Conservation (phyloP, 768 basidiomycete species). For the Kwoniella heveanensis region DNA sequence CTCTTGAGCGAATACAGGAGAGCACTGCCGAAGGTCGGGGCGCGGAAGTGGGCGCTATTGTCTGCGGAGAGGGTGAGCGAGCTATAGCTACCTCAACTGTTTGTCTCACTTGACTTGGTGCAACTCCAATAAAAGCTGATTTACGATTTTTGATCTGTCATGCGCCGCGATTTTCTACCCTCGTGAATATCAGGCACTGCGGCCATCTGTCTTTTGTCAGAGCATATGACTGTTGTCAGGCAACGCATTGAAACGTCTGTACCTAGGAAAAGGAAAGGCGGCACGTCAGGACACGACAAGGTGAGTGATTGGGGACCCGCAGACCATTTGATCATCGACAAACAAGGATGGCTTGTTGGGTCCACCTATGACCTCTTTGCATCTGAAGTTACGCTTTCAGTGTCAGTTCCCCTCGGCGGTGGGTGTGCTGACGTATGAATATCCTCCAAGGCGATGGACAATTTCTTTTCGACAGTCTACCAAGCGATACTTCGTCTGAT, state of each 20-base stretch:
- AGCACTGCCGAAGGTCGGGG: conserved; percentile 90
- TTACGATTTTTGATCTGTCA: no score
- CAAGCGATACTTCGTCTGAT: conserved; percentile 87
- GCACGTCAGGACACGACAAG: conserved; percentile 86
- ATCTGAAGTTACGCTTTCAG: no score
- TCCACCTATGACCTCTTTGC: no score
- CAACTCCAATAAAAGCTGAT: no score
- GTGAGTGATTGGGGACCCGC: conserved; percentile 42
- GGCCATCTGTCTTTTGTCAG: conserved; percentile 88
- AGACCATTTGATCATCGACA: no score
- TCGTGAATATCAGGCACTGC: conserved; percentile 83
- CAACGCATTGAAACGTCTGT: conserved; percentile 86
- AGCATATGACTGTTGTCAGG: conserved; percentile 93
- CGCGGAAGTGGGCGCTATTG: conserved; percentile 92
- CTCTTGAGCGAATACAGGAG: conserved; percentile 77
- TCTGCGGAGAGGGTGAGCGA: conserved; percentile 82
- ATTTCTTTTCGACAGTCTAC: conserved; percentile 82
- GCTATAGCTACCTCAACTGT: no score
- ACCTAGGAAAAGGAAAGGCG: conserved; percentile 83
- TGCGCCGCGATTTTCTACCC: no score
- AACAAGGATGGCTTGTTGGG: no score
- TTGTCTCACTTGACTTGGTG: no score
- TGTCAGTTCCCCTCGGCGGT: no score
- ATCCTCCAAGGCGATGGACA: conserved; percentile 64
- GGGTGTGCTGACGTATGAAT: no score